Conservation (phyloP, 208 protist species). For the Trichomonas gallinae region DNA sequence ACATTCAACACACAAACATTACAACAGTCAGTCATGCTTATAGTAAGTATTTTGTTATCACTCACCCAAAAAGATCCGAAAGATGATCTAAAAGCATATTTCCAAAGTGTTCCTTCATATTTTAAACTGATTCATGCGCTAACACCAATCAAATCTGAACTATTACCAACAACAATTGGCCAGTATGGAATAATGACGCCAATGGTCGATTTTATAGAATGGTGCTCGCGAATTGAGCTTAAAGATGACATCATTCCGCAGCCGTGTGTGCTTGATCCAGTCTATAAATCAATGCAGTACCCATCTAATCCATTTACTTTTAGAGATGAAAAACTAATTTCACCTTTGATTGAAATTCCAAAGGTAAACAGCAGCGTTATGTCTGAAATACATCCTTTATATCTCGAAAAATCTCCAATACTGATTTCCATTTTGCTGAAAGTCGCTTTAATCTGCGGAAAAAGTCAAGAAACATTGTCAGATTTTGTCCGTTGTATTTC, state of each 20-base stretch:
- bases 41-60: not conserved
- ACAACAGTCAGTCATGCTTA: not conserved
- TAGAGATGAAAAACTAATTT: not conserved
- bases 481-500: not conserved
- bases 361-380: not conserved
- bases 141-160: not conserved
- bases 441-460: not conserved
- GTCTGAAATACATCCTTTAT: not conserved
- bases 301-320: not conserved
- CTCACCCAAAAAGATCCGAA: not conserved
- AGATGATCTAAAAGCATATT: not conserved
- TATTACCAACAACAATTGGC: not conserved
- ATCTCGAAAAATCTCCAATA: not conserved
- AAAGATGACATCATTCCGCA: not conserved
- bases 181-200: not conserved
- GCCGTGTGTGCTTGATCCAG: not conserved
- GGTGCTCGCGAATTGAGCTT: not conserved
- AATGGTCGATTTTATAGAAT: not conserved
- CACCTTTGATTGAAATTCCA: not conserved
- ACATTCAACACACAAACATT: not conserved
- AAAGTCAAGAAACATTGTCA: not conserved
- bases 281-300: not conserved
- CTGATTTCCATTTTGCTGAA: not conserved
- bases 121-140: not conserved
- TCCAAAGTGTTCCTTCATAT: not conserved